Evolutionary conservation across 1,284 basidiomycete species (phyloP), one percentile per base, ranked within the genome.

Genomic region (Blastosporella zonata): DNA sequence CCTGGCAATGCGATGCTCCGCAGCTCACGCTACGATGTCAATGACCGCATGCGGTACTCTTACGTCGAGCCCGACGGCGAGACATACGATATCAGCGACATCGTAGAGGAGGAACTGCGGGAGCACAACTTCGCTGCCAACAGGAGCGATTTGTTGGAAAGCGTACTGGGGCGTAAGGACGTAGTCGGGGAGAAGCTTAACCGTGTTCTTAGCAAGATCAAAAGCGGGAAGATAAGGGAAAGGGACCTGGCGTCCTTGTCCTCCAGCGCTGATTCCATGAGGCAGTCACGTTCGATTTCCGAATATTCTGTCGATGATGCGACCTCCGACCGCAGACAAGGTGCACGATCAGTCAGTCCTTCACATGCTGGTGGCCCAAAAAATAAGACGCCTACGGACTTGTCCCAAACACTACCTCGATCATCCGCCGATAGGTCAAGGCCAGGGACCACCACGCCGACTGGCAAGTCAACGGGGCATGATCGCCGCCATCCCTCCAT

Each of bases 11-110:
- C 82, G 0, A 82, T 89, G 58, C 77, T 97, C n/a, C 86, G 94
- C 20, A 93, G 89, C 59, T 82, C 88, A 2, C 77, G 90, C 13
- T 81, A 83, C 49, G 81, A 87, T 17, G 65, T 71, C 5, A 80
- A 79, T 35, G 85, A 90, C 58, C 75, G 75, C 45, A 86, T 93
- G 72, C 82, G 93, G 0, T 97, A 97, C 63, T 96, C 93, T 22
- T 97, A 93, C 62, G 84, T 97, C 35, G 86, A 92, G 54, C 78
- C 81, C 1, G 89, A 89, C 53, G 92, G 93, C 7, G 89, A 90
- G 66, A 87, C 87, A 2, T 87, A 85, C 58, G 95, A 97, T 64
- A 93, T 97, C 62, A 94, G 90, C 60, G 85, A 93, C 53, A 88
- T 97, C 49, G 81, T 97, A 29, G 91, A 95, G 63, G 83, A 90